Base-by-base conservation (phyloP, 1,284 basidiomycete species). In the Cerrena zonata region DNA sequence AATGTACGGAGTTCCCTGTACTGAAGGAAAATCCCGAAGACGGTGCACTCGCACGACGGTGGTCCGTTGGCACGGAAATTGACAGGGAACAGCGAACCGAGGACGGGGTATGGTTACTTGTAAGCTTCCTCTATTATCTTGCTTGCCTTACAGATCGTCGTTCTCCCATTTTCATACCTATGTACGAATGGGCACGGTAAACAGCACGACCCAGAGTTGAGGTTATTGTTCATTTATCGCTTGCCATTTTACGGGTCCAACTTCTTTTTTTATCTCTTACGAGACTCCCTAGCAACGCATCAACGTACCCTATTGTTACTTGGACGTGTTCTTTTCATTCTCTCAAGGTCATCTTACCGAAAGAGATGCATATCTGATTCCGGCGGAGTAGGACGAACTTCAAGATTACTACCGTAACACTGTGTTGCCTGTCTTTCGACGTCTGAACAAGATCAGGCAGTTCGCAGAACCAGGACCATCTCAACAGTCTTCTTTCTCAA, bases 301-400 rank as follows among this genome's bases (percentile, higher is more conserved):
- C n/a, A n/a, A n/a, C n/a, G n/a, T n/a, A n/a, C n/a, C n/a, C n/a
- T n/a, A n/a, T n/a, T n/a, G n/a, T n/a, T n/a, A n/a, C n/a, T n/a
- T n/a, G n/a, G n/a, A n/a, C n/a, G n/a, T n/a, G n/a, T n/a, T n/a
- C n/a, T n/a, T n/a, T n/a, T n/a, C n/a, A n/a, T n/a, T n/a, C n/a
- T n/a, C n/a, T n/a, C n/a, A n/a, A n/a, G n/a, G n/a, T n/a, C n/a
- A n/a, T n/a, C n/a, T n/a, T n/a, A n/a, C n/a, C n/a, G n/a, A n/a
- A n/a, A n/a, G n/a, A n/a, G n/a, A 23, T 12, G n/a, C 15, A 23
- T 15, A 11, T 10, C 15, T 21, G 45, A n/a, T 19, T 23, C n/a
- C n/a, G n/a, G n/a, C n/a, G n/a, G 4, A 49, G 45, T 56, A 78
- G 78, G 71, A 74, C 15, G 74, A 76, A 56, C 63, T 82, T 51